A percentile compares a stretch with the other conserved stretches of the same genome.
phyloP scores from a whole-genome alignment of 306 rosid genomes.

The Quercus suber region DNA sequence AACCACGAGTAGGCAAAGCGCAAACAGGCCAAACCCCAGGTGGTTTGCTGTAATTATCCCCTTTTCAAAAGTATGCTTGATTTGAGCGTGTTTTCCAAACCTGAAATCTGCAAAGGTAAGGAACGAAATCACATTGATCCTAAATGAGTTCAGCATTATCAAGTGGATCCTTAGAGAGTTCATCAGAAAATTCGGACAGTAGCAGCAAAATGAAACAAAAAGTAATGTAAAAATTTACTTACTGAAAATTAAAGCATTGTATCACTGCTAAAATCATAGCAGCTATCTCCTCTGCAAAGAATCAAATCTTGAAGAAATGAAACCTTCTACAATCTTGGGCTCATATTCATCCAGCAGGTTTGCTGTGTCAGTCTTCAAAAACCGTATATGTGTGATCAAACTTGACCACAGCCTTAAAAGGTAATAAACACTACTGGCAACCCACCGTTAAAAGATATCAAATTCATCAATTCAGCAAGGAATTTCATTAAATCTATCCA shows the following conservation, averaged over 20 bases:
- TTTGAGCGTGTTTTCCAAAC: background rate
- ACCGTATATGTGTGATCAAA: conserved; percentile 94
- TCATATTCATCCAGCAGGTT: conserved; percentile 96
- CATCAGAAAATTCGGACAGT: conserved; percentile 84
- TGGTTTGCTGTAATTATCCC: too few species aligned
- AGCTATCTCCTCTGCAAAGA: conserved; percentile 71
- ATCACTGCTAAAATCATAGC: background rate
- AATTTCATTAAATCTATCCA: conserved; percentile 27
- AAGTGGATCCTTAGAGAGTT: conserved; percentile 87
- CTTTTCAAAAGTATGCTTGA: too few species aligned
- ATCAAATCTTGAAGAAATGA: conserved; percentile 88
- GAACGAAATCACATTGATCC: conserved; percentile 94
- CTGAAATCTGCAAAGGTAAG: conserved; percentile 94
- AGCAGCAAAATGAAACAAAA: conserved; percentile 22
- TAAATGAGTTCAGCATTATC: conserved; percentile 95
- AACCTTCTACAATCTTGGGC: conserved; percentile 93
- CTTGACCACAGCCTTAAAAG: conserved; percentile 97
- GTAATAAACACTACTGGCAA: conserved; percentile 95
- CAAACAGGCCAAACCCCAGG: too few species aligned
- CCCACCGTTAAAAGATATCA: conserved; percentile 66
- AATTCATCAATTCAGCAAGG: too few species aligned
- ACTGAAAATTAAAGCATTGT: too few species aligned
- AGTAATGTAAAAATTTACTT: too few species aligned
- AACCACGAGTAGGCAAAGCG: too few species aligned
- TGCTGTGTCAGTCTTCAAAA: conserved; percentile 95